phyloP scores from a whole-genome alignment of 2,329 filamentous ascomycete species.

The Penicillium hesseltinei region DNA sequence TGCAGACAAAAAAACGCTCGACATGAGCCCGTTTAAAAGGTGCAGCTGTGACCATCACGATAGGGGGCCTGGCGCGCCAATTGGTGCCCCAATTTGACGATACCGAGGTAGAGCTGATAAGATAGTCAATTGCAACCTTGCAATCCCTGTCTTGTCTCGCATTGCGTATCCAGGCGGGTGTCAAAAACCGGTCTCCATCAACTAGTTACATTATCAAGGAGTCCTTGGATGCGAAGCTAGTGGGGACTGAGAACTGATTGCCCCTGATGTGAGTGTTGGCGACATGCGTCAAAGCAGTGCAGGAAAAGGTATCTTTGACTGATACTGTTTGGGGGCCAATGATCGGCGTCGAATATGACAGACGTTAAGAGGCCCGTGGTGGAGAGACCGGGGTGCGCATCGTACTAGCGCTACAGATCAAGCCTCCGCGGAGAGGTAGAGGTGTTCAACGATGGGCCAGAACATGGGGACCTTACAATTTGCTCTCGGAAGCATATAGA shows the following conservation, averaged over 20 bases:
- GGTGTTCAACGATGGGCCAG: background rate
- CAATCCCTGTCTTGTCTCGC: background rate
- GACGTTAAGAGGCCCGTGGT: background rate
- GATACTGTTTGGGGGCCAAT: background rate
- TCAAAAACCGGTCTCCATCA: background rate
- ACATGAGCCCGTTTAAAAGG: background rate
- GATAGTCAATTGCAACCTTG: conserved; percentile 9
- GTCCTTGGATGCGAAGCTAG: background rate
- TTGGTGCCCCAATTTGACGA: conserved; percentile 6
- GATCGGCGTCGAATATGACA: background rate
- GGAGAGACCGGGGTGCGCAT: background rate
- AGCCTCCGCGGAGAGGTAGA: background rate
- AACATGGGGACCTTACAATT: background rate
- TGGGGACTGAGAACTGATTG: background rate
- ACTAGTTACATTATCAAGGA: background rate
- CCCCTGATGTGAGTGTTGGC: conserved; percentile 4
- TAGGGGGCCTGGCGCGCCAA: background rate
- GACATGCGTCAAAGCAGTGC: background rate
- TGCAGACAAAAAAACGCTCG: background rate
- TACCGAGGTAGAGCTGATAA: conserved; percentile 10
- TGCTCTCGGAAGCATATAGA: background rate
- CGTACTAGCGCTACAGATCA: background rate
- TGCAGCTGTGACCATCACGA: background rate
- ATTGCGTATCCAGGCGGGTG: background rate
- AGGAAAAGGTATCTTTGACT: background rate